A percentile compares a stretch with the other conserved stretches of the same genome.
Evolutionary conservation across 2,329 filamentous ascomycete genomes (phyloP).

Genomic region (Albifimbria verrucaria): DNA sequence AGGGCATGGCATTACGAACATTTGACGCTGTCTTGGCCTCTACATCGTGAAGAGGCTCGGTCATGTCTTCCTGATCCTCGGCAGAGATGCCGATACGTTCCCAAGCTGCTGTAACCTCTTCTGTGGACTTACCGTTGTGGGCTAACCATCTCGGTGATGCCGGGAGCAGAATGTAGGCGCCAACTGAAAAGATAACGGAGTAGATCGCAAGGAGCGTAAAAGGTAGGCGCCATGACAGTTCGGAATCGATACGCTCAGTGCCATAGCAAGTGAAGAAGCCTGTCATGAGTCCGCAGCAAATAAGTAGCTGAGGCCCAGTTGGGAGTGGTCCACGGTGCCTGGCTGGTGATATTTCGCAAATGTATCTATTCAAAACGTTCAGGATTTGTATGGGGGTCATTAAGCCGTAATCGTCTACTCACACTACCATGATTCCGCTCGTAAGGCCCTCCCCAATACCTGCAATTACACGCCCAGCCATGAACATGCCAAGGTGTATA

Average conservation of each 20-base stretch:
- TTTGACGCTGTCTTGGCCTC: background rate
- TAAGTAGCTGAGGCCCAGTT: constrained; percentile 45
- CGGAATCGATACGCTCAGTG: constrained; percentile 40
- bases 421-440: background rate
- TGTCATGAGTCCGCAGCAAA: constrained; percentile 45
- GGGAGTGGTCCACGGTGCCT: constrained; percentile 32
- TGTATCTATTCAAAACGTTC: background rate
- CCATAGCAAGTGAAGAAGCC: constrained; percentile 63
- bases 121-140: constrained; percentile 27
- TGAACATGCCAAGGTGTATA: constrained; percentile 44
- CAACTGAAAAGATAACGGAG: constrained; percentile 21
- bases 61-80: background rate
- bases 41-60: background rate
- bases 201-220: constrained; percentile 31
- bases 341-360: constrained; percentile 55
- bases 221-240: constrained; percentile 55
- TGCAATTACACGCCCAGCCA: constrained; percentile 51
- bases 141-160: constrained; percentile 57
- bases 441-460: constrained; percentile 54
- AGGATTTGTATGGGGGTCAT: too few species aligned
- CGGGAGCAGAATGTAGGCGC: constrained; percentile 36
- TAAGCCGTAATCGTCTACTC: too few species aligned
- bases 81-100: background rate
- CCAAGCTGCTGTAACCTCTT: background rate
- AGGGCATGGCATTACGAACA: background rate